phyloP scores from a whole-genome alignment of 441 rosid species.

The Lepidium campestre region DNA sequence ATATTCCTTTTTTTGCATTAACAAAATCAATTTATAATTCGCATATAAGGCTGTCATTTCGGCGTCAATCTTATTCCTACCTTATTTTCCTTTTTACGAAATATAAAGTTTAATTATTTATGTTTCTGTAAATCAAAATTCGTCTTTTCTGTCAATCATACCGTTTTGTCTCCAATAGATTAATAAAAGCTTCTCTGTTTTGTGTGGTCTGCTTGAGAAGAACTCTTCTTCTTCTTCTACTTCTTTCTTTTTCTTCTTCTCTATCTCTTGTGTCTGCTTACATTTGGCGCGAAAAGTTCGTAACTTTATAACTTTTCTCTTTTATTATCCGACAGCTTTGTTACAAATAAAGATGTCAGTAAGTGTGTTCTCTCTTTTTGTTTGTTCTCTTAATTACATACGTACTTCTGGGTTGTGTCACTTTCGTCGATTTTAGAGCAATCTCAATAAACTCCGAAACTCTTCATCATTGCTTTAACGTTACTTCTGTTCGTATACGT shows the following conservation, averaged over 20 bases:
- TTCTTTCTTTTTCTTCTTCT: neutral
- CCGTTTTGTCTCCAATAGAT: constrained; percentile 5
- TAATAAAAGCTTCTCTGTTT: constrained; percentile 10
- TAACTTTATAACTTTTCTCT: constrained; percentile 14
- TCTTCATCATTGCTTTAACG: neutral
- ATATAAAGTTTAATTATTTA: neutral
- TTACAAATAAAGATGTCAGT: constrained; percentile 35
- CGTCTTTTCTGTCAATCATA: constrained; percentile 13
- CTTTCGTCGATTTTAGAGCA: neutral
- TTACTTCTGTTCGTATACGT: neutral
- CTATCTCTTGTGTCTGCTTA: neutral
- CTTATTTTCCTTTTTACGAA: constrained; percentile 10
- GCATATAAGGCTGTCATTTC: constrained; percentile 29
- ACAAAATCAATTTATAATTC: constrained; percentile 9
- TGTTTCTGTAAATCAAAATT: constrained; percentile 3
- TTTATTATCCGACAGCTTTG: constrained; percentile 24
- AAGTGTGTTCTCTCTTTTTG: constrained; percentile 28
- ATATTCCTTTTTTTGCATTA: neutral
- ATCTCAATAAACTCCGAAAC: neutral
- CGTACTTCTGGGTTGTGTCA: constrained; percentile 2
- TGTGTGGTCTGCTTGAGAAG: constrained; percentile 12
- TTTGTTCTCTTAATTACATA: constrained; percentile 12
- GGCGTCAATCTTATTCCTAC: constrained; percentile 25
- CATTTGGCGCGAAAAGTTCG: constrained; percentile 31
- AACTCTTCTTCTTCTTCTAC: neutral